A percentile compares a stretch with the other conserved stretches of the same genome.
phyloP scores from a whole-genome alignment of 805 yeast species.

The Kuraishia ogatae region DNA sequence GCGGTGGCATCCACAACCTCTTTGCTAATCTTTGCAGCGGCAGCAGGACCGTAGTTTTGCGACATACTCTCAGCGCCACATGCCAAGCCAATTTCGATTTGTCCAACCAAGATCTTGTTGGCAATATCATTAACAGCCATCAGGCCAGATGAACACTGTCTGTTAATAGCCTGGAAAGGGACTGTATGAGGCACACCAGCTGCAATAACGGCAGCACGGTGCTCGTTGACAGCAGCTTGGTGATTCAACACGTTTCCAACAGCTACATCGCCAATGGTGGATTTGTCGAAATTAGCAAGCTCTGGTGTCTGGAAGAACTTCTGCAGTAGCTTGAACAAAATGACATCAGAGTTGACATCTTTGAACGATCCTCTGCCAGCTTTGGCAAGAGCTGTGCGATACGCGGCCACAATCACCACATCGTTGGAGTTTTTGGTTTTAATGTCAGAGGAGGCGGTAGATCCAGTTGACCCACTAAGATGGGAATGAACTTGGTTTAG shows the following conservation, averaged over 20 bases:
- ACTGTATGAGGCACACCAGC: conserved; percentile 82
- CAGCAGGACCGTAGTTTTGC: conserved; percentile 74
- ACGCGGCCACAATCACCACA: conserved; percentile 84
- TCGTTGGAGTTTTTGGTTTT: conserved; percentile 68
- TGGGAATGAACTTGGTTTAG: conserved; percentile 25
- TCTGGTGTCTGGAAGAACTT: conserved; percentile 45
- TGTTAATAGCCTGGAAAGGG: conserved; percentile 77
- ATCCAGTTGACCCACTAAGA: conserved; percentile 13
- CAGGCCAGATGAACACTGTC: conserved; percentile 93
- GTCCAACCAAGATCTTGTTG: conserved; percentile 78
- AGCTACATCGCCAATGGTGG: conserved; percentile 70
- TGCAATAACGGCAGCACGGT: conserved; percentile 83
- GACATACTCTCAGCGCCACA: conserved; percentile 95
- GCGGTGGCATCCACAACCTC: conserved; percentile 27
- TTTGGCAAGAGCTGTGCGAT: conserved; percentile 83
- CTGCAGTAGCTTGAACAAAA: conserved; percentile 55
- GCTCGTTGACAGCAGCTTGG: conserved; percentile 94
- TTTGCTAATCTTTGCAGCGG: conserved; percentile 55
- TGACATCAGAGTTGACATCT: conserved; percentile 74
- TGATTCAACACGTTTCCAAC: conserved; percentile 88
- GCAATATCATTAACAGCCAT: conserved; percentile 89
- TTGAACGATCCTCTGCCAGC: conserved; percentile 84
- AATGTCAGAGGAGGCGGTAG: conserved; percentile 17
- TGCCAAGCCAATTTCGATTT: conserved; percentile 85
- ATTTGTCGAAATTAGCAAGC: conserved; percentile 38